A percentile compares a stretch with the other conserved stretches of the same genome.
phyloP scores from a whole-genome alignment of 2,329 filamentous ascomycete genomes.

The Ceratocystis ficicola region DNA sequence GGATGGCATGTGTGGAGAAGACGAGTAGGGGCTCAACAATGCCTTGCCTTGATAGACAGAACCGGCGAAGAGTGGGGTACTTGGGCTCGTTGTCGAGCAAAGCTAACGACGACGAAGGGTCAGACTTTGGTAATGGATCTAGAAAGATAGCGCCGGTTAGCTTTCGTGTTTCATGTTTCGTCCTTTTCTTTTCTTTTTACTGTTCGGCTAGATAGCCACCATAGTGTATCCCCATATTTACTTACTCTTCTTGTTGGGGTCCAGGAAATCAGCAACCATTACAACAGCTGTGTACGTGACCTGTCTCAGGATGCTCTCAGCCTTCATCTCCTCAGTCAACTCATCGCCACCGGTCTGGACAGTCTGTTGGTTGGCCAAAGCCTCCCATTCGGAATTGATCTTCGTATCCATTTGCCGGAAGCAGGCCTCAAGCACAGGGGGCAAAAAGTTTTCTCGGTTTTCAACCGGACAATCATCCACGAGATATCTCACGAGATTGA shows the following conservation, averaged over 20 bases:
- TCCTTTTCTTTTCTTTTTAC: too few relatives aligned
- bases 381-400: constrained; percentile 75
- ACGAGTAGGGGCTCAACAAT: constrained; percentile 81
- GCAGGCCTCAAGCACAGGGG: constrained; percentile 66
- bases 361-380: constrained; percentile 52
- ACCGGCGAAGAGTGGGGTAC: constrained; percentile 56
- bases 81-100: constrained; percentile 13
- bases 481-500: constrained; percentile 77
- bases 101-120: not conserved
- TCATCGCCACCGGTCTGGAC: constrained; percentile 59
- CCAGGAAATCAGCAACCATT: constrained; percentile 80
- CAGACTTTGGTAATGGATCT: constrained; percentile 16
- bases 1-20: constrained; percentile 82
- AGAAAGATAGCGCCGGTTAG: not conserved
- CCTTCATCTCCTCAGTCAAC: constrained; percentile 92
- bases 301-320: constrained; percentile 86
- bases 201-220: too few relatives aligned
- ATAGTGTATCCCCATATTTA: constrained; percentile 16
- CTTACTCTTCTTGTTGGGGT: constrained; percentile 56
- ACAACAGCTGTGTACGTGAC: constrained; percentile 85
- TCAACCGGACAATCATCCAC: constrained; percentile 84
- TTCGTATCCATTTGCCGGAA: constrained; percentile 82
- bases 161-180: not conserved
- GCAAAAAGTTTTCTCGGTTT: constrained; percentile 66
- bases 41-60: constrained; percentile 64